Evolutionary conservation across 2,329 filamentous ascomycete genomes (phyloP).

Genomic region (Claviceps sorghi): DNA sequence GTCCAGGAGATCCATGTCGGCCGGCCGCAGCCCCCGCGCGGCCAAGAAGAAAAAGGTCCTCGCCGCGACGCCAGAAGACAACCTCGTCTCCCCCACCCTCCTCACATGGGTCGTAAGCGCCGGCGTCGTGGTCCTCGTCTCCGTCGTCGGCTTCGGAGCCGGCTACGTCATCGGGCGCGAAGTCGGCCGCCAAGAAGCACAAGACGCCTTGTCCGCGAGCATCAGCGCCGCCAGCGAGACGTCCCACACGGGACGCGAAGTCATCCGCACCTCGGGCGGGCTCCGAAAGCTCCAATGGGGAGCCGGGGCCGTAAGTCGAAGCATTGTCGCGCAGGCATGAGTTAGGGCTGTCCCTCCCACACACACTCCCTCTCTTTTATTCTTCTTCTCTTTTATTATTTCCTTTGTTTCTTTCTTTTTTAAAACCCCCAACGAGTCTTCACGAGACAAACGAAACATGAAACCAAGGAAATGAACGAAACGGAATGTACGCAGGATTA

Average conservation of each 20-base stretch:
- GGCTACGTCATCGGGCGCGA: constrained; percentile 55
- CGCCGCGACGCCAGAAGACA: constrained; percentile 19
- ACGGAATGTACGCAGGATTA: neutral
- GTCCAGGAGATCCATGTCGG: constrained; percentile 32
- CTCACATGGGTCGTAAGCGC: constrained; percentile 52
- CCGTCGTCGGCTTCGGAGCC: constrained; percentile 53
- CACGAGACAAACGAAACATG: neutral
- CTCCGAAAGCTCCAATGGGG: constrained; percentile 41
- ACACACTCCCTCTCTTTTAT: too few relatives aligned
- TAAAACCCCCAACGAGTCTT: too few relatives aligned
- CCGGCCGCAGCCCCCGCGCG: constrained; percentile 27
- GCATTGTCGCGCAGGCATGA: constrained; percentile 29
- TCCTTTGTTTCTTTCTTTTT: too few relatives aligned
- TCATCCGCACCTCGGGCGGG: constrained; percentile 36
- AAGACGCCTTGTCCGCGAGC: constrained; percentile 35
- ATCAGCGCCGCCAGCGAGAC: constrained; percentile 29
- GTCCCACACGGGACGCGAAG: constrained; percentile 37
- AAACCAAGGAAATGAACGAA: neutral
- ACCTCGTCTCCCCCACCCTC: constrained; percentile 42
- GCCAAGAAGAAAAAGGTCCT: constrained; percentile 47
- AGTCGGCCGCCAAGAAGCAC: constrained; percentile 45
- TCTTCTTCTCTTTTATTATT: too few relatives aligned
- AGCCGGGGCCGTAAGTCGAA: constrained; percentile 33
- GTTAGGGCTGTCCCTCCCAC: too few relatives aligned
- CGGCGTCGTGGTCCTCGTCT: constrained; percentile 52